These are phyloP conservation scores for Petunia secreta DNA, from an alignment of 257 asterid species.

Conservation along the genomic window DNA sequence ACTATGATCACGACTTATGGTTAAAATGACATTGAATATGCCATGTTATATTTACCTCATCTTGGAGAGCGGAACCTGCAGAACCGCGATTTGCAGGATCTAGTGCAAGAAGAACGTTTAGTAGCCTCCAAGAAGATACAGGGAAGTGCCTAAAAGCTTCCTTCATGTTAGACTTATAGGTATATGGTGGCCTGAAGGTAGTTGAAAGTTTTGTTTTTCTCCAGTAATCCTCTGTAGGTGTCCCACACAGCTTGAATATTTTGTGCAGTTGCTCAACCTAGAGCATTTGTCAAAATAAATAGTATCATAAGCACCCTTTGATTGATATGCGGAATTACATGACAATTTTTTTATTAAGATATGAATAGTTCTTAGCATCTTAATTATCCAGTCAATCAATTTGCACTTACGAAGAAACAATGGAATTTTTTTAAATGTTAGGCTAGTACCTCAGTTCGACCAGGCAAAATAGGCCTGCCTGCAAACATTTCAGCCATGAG, in stretches of 20 bases:
- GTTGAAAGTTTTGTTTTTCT: constrained; percentile 53
- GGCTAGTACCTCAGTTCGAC: constrained; percentile 71
- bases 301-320: not conserved
- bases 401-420: not conserved
- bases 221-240: constrained; percentile 70
- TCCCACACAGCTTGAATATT: constrained; percentile 85
- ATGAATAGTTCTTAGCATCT: not conserved
- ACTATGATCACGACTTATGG: not conserved
- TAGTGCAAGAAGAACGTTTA: constrained; percentile 60
- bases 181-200: constrained; percentile 69
- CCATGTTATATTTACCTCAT: constrained; percentile 44
- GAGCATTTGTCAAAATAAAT: not conserved
- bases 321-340: not conserved
- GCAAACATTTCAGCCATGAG: constrained; percentile 89
- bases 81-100: constrained; percentile 64
- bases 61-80: constrained; percentile 60
- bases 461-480: constrained; percentile 79
- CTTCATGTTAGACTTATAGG: constrained; percentile 50
- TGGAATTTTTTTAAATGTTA: not conserved
- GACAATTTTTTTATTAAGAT: not conserved
- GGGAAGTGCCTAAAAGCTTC: constrained; percentile 67
- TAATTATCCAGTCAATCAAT: not conserved
- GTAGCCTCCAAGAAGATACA: constrained; percentile 57
- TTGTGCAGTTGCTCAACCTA: constrained; percentile 83
- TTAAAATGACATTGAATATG: not conserved